Evolutionary conservation across 2,329 filamentous ascomycete species (phyloP), one percentile per base, ranked within the genome.

Genomic region (Camillea tinctor): DNA sequence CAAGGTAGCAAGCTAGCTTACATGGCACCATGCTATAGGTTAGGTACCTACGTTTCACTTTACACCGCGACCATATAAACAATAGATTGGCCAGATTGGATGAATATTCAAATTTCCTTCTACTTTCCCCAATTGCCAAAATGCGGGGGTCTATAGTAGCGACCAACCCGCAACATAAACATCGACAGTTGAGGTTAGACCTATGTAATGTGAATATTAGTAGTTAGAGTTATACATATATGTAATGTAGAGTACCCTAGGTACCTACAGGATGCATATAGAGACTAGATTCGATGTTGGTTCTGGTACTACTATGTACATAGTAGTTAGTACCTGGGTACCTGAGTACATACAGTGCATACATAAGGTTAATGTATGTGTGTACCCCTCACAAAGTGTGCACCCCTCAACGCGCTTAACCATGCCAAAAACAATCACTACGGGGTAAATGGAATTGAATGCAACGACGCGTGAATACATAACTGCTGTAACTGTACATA

Each of bases 401-500:
- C 36, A 19, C 64, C 64, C 61, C 64, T 64, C 64, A 62, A 66
- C 64, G 64, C 64, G 64, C 59, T 62, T 53, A 8, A 17, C 50
- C 13, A 4, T 30, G 13, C 26, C n/a, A n/a, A n/a, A n/a, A 30
- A 44, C 36, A 44, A n/a, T 5, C 36, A 15, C 36, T 44, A 40
- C n/a, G n/a, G n/a, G n/a, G 36, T 40, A n/a, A 17, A 44, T 30
- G 26, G 26, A 44, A 44, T 44, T 49, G 48, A 44, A 21, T 17
- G 53, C n/a, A 30, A 56, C 21, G 40, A 64, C 62, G 64, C 58
- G 62, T 64, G 50, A 56, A 62, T 54, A 56, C 54, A 56, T 55
- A 54, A 24, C 20, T 40, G 21, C 50, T 53, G 26, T 30, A 30
- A 11, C 4, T 26, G 8, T 8, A 26, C 24, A 26, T 26, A 26